Evolutionary conservation across 106 monocot genomes (phyloP), one percentile per base, ranked within the genome.

Genomic region (Apostasia shenzhenica): DNA sequence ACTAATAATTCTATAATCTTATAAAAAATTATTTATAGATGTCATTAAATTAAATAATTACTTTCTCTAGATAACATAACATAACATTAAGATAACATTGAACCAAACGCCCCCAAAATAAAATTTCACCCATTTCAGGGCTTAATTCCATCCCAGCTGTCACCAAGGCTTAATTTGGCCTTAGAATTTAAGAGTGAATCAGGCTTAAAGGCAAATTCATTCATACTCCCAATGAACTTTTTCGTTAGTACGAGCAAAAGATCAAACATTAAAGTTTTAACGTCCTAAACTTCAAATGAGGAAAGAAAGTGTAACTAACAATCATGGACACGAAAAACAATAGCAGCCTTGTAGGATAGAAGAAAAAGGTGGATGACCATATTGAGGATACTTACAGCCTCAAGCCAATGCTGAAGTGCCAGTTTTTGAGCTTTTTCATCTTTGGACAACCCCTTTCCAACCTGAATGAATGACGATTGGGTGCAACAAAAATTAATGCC

Each of bases 341-440:
- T 26, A 26, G 26, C 26, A 26, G 26, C 26, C 26, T 26, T 26
- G 26, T 26, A 26, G 50, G 50, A 50, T 5, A 50, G 8, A 63
- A 0, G 45, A 45, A 43, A 63, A 63, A 45, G 45, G 5, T 5
- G 45, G 59, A 54, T 63, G 13, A 39, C 45, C 62, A 6, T 63
- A 43, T 63, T 63, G 5, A 12, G 3, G 45, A 13, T 7, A 75
- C 77, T 42, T 80, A 87, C 87, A 11, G 87, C 87, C 78, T 91
- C 91, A 62, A 91, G 84, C 91, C 91, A 91, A 78, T 91, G 91
- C 37, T 75, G 87, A 41, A 87, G 62, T 48, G 91, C 84, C 59
- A 91, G 77, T 77, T 91, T 91, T 67, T 81, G 84, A 65, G 84
- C 91, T 77, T 81, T 84, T 14, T 51, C 77, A 54, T 82, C 82